phyloP scores from a whole-genome alignment of 2,329 filamentous ascomycete genomes.

The Chrysoporthe puriensis region DNA sequence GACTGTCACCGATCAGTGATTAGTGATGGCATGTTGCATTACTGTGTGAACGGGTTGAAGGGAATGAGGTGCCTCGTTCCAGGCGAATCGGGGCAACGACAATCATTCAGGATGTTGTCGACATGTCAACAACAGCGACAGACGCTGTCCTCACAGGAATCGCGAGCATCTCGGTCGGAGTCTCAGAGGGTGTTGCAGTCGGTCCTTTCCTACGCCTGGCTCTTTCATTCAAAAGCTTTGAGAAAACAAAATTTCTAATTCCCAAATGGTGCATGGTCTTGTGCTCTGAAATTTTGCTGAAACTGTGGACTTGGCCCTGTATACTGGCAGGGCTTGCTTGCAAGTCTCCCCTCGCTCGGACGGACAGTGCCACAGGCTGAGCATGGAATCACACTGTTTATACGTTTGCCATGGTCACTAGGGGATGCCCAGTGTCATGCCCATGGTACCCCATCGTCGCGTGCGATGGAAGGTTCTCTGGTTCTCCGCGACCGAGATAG shows the following conservation, averaged over 20 bases:
- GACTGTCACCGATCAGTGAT: background rate
- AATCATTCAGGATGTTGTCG: background rate
- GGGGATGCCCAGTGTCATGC: background rate
- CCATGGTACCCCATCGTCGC: background rate
- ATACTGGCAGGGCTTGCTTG: background rate
- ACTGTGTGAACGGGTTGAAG: background rate
- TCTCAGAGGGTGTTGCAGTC: background rate
- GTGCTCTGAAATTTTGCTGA: background rate
- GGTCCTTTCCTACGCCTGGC: background rate
- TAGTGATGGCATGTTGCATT: background rate
- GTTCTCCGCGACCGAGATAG: background rate
- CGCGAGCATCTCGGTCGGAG: constrained; percentile 8
- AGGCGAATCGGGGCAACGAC: constrained; percentile 20
- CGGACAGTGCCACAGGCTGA: background rate
- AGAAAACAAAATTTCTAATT: background rate
- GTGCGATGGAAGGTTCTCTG: background rate
- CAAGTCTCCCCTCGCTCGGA: background rate
- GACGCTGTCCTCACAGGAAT: background rate
- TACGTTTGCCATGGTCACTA: background rate
- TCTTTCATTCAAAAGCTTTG: background rate
- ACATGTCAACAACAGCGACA: background rate
- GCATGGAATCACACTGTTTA: background rate
- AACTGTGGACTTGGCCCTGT: background rate
- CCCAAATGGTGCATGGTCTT: background rate
- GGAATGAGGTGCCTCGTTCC: constrained; percentile 16